These are phyloP conservation scores for Candida sp. DNA, from an alignment of 1,139 yeast species.

Conservation along the genomic window DNA sequence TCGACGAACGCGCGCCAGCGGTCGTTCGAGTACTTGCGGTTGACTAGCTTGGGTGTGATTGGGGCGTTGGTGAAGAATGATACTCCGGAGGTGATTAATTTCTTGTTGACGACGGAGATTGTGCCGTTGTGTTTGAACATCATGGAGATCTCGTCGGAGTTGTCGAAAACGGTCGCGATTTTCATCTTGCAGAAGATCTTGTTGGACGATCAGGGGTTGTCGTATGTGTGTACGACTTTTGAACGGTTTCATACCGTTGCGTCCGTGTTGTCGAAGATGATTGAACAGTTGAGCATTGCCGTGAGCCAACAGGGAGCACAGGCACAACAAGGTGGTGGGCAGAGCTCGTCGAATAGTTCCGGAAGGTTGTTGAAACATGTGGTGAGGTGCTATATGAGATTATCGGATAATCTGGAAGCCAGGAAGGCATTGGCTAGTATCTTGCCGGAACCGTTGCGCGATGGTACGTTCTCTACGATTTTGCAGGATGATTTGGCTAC, in stretches of 20 bases:
- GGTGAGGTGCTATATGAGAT: conserved; percentile 89
- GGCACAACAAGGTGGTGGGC: conserved; percentile 11
- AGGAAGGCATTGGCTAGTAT: conserved; percentile 85
- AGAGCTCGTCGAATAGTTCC: conserved; percentile 46
- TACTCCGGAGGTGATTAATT: conserved; percentile 92
- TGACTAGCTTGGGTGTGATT: conserved; percentile 94
- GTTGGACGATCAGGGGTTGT: conserved; percentile 89
- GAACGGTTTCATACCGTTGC: conserved; percentile 96
- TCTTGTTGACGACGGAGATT: conserved; percentile 89
- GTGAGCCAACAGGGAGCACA: conserved; percentile 33
- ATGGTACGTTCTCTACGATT: conserved; percentile 84
- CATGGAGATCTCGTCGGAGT: conserved; percentile 95
- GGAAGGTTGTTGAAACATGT: conserved; percentile 91
- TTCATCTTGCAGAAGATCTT: conserved; percentile 92
- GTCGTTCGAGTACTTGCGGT: conserved; percentile 90
- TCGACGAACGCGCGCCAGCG: conserved; percentile 92
- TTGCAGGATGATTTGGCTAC: conserved; percentile 90
- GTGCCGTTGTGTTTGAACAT: conserved; percentile 93
- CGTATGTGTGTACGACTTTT: conserved; percentile 92
- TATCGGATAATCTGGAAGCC: conserved; percentile 91
- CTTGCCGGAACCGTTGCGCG: conserved; percentile 86
- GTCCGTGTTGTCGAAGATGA: conserved; percentile 87
- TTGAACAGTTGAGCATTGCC: conserved; percentile 63
- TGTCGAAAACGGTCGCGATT: conserved; percentile 95
- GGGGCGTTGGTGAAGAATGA: conserved; percentile 98